These are phyloP conservation scores for Neurospora sp. DNA, from an alignment of 495 filamentous ascomycete genomes.

Conservation along the genomic window DNA sequence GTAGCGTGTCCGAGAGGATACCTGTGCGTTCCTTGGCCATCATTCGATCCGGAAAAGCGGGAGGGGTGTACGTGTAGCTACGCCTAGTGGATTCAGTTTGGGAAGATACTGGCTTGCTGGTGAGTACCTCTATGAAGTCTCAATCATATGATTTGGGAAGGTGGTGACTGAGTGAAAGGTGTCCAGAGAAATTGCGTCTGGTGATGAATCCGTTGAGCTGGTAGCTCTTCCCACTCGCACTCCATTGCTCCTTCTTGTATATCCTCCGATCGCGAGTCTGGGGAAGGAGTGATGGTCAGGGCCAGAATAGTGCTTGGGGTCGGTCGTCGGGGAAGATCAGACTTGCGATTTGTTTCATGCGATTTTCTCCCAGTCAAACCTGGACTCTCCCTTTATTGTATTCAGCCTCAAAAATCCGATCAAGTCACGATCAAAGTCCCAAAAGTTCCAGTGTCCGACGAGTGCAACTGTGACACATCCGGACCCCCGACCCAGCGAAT, in stretches of 20 bases:
- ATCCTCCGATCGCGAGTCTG: neutral
- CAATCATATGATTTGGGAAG: too few species aligned
- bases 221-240: neutral
- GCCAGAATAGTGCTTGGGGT: neutral
- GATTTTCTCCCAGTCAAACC: neutral
- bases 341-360: neutral
- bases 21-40: conserved; percentile 18
- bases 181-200: too few species aligned
- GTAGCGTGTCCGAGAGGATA: conserved; percentile 13
- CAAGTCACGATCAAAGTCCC: neutral
- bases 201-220: too few species aligned
- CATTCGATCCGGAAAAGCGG: conserved; percentile 9
- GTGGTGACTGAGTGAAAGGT: neutral
- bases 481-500: neutral
- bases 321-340: too few species aligned
- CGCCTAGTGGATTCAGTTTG: conserved; percentile 3
- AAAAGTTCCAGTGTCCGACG: too few species aligned
- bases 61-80: conserved; percentile 19
- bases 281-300: neutral
- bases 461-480: neutral
- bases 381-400: too few species aligned
- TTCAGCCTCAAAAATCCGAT: too few species aligned
- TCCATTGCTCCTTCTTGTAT: neutral
- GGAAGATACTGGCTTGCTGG: too few species aligned
- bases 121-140: too few species aligned